Evolutionary conservation across 202 grass and related monocot species (phyloP).

Genomic region (Musa balbisiana): DNA sequence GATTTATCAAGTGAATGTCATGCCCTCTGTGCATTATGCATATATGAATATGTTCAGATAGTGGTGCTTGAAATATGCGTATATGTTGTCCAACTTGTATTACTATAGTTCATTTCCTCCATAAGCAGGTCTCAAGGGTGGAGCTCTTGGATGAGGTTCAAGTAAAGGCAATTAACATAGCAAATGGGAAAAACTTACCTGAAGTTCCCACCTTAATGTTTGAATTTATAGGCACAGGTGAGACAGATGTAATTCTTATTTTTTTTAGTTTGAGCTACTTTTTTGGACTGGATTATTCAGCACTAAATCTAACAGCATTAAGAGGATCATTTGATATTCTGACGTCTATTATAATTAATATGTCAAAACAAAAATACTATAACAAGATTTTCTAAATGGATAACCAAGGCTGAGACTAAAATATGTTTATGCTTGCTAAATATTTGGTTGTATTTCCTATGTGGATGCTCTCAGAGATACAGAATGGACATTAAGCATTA

Average conservation of each 20-base stretch:
- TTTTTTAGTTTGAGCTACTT: conserved; percentile 4
- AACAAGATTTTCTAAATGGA: background rate
- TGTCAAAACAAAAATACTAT: background rate
- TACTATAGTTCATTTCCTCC: conserved; percentile 3
- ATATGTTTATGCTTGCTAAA: no score
- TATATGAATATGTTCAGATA: background rate
- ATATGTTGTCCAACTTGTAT: background rate
- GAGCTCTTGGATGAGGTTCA: conserved; percentile 97
- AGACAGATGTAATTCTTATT: background rate
- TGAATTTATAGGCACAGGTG: conserved; percentile 98
- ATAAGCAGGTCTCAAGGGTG: conserved; percentile 76
- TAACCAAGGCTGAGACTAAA: no score
- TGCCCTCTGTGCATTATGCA: no score
- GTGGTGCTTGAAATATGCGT: background rate
- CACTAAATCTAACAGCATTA: background rate
- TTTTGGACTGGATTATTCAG: conserved; percentile 1
- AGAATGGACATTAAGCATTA: no score
- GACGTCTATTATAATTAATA: background rate
- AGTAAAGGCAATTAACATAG: conserved; percentile 89
- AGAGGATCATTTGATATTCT: background rate
- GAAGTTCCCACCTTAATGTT: conserved; percentile 96
- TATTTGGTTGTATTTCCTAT: no score
- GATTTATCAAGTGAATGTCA: no score
- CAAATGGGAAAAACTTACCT: conserved; percentile 74
- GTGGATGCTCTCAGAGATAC: no score